phyloP scores from a whole-genome alignment of 176 grass and related monocot genomes.

The Canna indica region DNA sequence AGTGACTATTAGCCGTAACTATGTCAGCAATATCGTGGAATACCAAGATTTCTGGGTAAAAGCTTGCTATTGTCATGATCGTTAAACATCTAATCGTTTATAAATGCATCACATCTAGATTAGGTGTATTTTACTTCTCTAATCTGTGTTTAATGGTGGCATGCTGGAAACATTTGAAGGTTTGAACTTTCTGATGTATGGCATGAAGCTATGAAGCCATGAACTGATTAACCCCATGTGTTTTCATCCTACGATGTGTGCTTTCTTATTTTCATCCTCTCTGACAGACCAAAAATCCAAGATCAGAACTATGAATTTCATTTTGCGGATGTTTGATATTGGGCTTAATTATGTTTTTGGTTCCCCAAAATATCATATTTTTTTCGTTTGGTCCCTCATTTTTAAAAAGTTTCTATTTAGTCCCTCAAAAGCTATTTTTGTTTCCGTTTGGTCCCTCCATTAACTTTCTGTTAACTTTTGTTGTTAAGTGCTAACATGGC shows the following conservation, averaged over 20 bases:
- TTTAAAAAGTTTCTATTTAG: too few relatives aligned
- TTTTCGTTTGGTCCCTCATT: too few relatives aligned
- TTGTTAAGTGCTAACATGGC: too few relatives aligned
- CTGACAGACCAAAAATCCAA: not conserved
- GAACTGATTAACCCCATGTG: too few relatives aligned
- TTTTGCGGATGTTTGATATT: too few relatives aligned
- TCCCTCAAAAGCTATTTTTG: too few relatives aligned
- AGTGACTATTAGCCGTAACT: slow-evolving; percentile 79
- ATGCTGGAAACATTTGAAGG: not conserved
- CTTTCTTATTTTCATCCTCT: not conserved
- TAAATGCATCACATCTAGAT: not conserved
- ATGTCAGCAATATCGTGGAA: slow-evolving; percentile 74
- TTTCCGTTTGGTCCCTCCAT: too few relatives aligned
- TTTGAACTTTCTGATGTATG: not conserved
- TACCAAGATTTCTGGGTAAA: slow-evolving; percentile 78
- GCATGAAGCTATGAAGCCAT: too few relatives aligned
- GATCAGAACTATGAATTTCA: not conserved
- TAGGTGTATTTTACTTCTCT: not conserved
- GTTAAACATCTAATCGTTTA: not conserved
- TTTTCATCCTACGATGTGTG: not conserved
- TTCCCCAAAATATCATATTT: too few relatives aligned
- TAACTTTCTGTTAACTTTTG: too few relatives aligned
- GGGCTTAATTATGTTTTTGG: too few relatives aligned
- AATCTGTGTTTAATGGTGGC: not conserved
- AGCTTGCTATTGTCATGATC: not conserved